phyloP scores from a whole-genome alignment of 2,329 filamentous ascomycete species.

The Trichoderma endophyticum region DNA sequence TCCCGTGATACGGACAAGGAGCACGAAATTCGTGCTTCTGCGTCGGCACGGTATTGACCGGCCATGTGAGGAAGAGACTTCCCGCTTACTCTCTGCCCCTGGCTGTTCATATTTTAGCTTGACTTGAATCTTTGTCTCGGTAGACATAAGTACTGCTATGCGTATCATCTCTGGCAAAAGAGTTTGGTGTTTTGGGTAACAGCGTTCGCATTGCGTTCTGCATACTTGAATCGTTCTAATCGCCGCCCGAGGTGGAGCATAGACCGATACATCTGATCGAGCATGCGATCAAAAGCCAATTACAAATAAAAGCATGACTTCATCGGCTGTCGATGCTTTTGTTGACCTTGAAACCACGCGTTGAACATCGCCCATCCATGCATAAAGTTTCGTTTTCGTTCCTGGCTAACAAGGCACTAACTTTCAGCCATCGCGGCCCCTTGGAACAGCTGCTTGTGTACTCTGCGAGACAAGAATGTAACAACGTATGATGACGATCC shows the following conservation, averaged over 20 bases:
- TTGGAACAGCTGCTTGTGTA: not conserved
- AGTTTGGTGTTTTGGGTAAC: not conserved
- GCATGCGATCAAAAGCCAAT: not conserved
- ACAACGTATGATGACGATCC: not conserved
- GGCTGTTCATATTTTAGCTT: not conserved
- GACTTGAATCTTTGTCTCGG: not conserved
- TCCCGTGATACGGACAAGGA: slow-evolving; percentile 13
- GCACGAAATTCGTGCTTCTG: slow-evolving; percentile 8
- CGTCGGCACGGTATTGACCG: slow-evolving; percentile 1
- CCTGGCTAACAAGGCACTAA: slow-evolving; percentile 19
- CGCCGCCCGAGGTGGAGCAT: slow-evolving; percentile 4
- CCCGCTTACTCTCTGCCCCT: slow-evolving; percentile 7
- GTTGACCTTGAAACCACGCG: not conserved
- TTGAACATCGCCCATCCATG: not conserved
- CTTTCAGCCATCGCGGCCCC: not conserved
- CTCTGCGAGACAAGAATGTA: not conserved
- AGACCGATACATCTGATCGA: not conserved
- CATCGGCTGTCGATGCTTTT: not conserved
- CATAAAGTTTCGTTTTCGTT: not conserved
- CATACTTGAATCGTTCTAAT: not conserved
- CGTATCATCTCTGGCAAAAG: not conserved
- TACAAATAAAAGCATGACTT: not conserved
- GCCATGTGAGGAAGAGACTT: not conserved
- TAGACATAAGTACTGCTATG: not conserved
- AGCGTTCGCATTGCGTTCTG: slow-evolving; percentile 12